Percentiles rank a stretch among this genome's conserved stretches.
Evolutionary conservation across 1,139 yeast genomes (phyloP).

Genomic region (Suhomyces taliae): DNA sequence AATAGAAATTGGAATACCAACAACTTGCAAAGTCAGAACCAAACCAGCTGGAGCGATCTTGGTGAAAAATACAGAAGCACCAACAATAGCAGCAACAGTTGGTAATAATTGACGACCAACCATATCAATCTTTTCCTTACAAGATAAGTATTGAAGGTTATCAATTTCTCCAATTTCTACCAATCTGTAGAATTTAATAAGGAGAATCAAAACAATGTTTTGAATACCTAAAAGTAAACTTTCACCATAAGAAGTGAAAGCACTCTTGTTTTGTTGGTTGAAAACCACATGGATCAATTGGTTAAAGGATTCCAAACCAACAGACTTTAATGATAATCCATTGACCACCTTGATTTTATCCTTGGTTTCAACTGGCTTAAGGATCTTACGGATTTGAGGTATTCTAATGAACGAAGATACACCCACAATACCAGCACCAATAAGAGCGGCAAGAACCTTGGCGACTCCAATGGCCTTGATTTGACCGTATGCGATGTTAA

Average conservation of each 20-base stretch:
- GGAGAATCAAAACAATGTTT: constrained; percentile 37
- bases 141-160: constrained; percentile 11
- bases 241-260: constrained; percentile 47
- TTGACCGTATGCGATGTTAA: constrained; percentile 41
- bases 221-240: constrained; percentile 42
- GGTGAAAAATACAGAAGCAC: constrained; percentile 28
- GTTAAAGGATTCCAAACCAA: constrained; percentile 39
- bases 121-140: constrained; percentile 16
- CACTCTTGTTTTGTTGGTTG: constrained; percentile 36
- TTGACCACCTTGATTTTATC: constrained; percentile 34
- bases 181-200: constrained; percentile 38
- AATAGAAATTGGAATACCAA: constrained; percentile 55
- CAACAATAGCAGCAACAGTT: constrained; percentile 30
- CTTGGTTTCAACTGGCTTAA: constrained; percentile 28
- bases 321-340: constrained; percentile 41
- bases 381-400: constrained; percentile 45
- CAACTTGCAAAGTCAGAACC: constrained; percentile 42
- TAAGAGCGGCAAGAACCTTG: constrained; percentile 33
- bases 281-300: constrained; percentile 44
- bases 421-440: constrained; percentile 41
- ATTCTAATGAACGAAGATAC: constrained; percentile 43
- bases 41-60: constrained; percentile 34
- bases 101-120: constrained; percentile 10
- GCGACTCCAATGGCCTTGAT: constrained; percentile 38
- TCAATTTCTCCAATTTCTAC: constrained; percentile 22